Evolutionary conservation across 2,329 filamentous ascomycete species (phyloP), one percentile per base, ranked within the genome.

Genomic region (Penicillium brasilianum): DNA sequence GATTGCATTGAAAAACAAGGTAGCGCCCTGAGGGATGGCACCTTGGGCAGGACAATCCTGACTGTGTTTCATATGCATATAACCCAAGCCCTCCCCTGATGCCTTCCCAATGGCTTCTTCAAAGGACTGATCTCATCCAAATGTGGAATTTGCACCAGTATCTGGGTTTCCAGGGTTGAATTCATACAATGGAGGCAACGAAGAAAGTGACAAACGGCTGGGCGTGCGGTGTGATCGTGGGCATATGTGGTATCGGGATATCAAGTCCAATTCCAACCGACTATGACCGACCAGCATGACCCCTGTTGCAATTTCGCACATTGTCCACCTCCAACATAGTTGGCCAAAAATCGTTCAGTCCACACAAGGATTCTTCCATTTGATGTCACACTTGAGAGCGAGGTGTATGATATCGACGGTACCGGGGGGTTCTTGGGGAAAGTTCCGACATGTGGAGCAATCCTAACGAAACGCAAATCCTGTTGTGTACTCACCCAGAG

Each of bases 401-500:
- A 34, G 14, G 28, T 20, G 20, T 50, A 20, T 13, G 37, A 43
- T 52, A 51, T 58, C 48, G 25, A 46, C 39, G 55, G 49, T 36
- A 28, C 55, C 28, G 44, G 44, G 34, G 51, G 59, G 44, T 39
- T 22, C 14, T 34, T 63, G 58, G 44, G 54, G 3, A 28, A 61
- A 22, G 56, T 60, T 64, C 44, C 51, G 34, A 28, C 56, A 43
- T 53, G 28, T 14, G 8, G 56, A 43, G 55, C 60, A 65, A 60
- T 43, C 57, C 48, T 58, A 46, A 34, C 59, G 58, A 44, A 59
- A 57, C n/a, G 30, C 48, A 57, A 62, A 3, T n/a, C 30, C 34
- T 37, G 52, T 50, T 57, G 36, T 48, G 16, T 28, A 68, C 67
- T 66, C 20, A 70, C 66, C 61, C 63, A 65, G 64, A 16, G 20